These are phyloP conservation scores for Rubia yunnanensis DNA, from an alignment of 257 asterid genomes.

Conservation along the genomic window DNA sequence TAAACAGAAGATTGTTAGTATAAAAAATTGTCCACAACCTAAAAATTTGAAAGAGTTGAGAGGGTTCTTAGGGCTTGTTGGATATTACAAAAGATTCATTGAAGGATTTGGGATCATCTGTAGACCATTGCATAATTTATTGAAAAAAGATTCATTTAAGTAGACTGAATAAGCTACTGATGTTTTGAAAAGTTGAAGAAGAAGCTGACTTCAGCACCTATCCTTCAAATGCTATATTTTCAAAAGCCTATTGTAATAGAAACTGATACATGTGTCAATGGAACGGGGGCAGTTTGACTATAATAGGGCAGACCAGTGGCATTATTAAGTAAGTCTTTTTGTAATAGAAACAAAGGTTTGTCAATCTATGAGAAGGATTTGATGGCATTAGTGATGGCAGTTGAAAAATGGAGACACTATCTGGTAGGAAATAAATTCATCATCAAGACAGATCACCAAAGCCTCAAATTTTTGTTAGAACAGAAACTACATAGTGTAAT, in stretches of 20 bases:
- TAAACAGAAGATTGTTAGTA: not conserved
- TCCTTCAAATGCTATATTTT: not conserved
- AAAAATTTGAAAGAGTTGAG: not conserved
- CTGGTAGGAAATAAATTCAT: not conserved
- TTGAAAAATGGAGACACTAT: not conserved
- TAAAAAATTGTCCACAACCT: not conserved
- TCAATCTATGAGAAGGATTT: not conserved
- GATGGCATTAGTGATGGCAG: too few relatives aligned
- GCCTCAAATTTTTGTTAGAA: not conserved
- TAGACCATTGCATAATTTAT: not conserved
- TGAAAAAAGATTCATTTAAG: not conserved
- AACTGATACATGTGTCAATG: not conserved
- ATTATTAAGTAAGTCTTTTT: not conserved
- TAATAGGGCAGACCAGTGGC: not conserved
- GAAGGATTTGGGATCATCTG: not conserved
- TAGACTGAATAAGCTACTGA: not conserved
- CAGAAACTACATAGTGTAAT: too few relatives aligned
- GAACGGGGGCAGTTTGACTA: not conserved
- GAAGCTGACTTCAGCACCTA: not conserved
- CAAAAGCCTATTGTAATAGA: not conserved
- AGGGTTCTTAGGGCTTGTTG: not conserved
- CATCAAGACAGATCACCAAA: not conserved
- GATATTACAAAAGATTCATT: not conserved
- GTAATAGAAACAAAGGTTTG: not conserved
- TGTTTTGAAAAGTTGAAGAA: not conserved